Evolutionary conservation across 331 rosid genomes (phyloP).

Genomic region (Malus hybrid): DNA sequence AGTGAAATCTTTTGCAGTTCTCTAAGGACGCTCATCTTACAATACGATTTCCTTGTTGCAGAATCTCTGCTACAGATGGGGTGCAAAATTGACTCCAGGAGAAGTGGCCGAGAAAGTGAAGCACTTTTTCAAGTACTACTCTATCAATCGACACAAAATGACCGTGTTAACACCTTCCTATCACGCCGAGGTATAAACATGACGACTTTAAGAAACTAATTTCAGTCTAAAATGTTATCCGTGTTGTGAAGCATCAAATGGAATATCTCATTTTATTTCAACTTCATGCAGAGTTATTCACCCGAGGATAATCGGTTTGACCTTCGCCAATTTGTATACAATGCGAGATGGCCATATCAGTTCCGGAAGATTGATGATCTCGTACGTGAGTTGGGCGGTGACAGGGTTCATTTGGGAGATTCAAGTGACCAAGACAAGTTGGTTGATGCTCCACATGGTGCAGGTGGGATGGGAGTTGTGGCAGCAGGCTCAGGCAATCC

Average conservation of each 20-base stretch:
- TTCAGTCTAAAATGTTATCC: background rate
- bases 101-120: slow-evolving; percentile 94
- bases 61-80: slow-evolving; percentile 93
- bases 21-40: background rate
- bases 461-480: slow-evolving; percentile 86
- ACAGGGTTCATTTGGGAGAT: slow-evolving; percentile 33
- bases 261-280: background rate
- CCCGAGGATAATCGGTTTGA: slow-evolving; percentile 89
- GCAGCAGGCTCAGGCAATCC: slow-evolving; percentile 97
- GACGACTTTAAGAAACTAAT: background rate
- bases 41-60: background rate
- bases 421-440: slow-evolving; percentile 29
- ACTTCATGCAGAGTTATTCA: slow-evolving; percentile 66
- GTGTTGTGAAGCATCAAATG: background rate
- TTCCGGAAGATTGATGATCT: slow-evolving; percentile 79
- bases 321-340: slow-evolving; percentile 78
- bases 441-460: slow-evolving; percentile 35
- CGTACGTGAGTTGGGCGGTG: slow-evolving; percentile 47
- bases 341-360: slow-evolving; percentile 89
- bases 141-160: slow-evolving; percentile 93
- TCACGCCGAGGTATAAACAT: slow-evolving; percentile 83
- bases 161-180: slow-evolving; percentile 84
- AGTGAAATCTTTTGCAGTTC: background rate
- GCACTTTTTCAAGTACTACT: slow-evolving; percentile 86
- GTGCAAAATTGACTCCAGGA: slow-evolving; percentile 63